Conservation (phyloP, 2,329 filamentous ascomycete species). For the Epicoccum nigrum region DNA sequence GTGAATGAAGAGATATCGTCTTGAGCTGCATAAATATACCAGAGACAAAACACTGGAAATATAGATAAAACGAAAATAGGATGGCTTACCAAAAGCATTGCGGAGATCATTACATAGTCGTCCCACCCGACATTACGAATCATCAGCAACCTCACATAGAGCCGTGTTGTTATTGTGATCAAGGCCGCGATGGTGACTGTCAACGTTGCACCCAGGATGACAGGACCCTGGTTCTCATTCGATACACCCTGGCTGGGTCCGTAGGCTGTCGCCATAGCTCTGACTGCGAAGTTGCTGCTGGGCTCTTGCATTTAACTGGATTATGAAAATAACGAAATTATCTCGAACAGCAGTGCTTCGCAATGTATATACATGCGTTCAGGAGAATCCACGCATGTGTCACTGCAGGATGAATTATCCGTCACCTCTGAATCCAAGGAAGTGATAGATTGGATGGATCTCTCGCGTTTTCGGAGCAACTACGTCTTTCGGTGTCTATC, state of each 20-base stretch:
- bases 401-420: not conserved
- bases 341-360: not conserved
- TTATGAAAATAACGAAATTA: not conserved
- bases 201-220: constrained; percentile 52
- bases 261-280: not conserved
- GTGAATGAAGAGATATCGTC: too few relatives aligned
- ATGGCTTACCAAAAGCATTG: constrained; percentile 45
- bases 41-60: too few relatives aligned
- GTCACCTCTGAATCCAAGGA: not conserved
- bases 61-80: not conserved
- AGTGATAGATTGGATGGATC: not conserved
- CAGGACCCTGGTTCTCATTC: constrained; percentile 46
- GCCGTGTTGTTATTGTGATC: constrained; percentile 49
- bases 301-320: not conserved
- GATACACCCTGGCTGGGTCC: not conserved
- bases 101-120: constrained; percentile 53
- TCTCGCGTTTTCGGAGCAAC: not conserved
- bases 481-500: not conserved
- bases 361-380: not conserved
- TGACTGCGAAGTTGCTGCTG: not conserved
- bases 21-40: too few relatives aligned
- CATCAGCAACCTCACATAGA: constrained; percentile 57
- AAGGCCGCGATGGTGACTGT: constrained; percentile 50
- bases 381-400: not conserved
- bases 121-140: constrained; percentile 59